Conservation (phyloP, 805 yeast species). For the Sporopachydermia lactativora region DNA sequence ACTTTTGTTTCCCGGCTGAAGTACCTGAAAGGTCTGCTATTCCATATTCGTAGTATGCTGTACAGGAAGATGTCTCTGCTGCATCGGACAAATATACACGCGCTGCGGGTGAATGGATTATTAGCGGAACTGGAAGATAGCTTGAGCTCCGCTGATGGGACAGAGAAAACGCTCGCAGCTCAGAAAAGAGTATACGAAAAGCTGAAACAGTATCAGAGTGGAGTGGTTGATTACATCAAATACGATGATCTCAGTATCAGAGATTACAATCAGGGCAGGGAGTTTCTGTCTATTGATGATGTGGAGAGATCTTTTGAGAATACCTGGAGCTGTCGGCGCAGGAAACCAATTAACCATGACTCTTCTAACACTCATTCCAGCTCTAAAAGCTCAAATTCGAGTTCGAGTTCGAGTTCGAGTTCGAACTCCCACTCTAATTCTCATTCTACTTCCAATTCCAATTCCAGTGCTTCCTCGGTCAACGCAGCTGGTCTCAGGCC, state of each 20-base stretch:
- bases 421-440: no score
- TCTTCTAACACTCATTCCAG: neutral
- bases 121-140: neutral
- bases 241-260: neutral
- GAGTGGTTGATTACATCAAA: neutral
- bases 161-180: slow-evolving; percentile 9
- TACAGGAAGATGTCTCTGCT: neutral
- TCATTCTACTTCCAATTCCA: no score
- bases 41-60: neutral
- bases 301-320: neutral
- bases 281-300: neutral
- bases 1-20: neutral
- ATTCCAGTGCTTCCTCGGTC: no score
- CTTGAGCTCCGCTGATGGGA: slow-evolving; percentile 14
- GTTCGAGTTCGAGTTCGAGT: no score
- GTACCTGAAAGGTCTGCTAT: slow-evolving; percentile 1
- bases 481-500: neutral
- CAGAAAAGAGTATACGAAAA: neutral
- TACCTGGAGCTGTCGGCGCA: neutral
- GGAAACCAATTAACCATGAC: slow-evolving; percentile 1
- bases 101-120: neutral
- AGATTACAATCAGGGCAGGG: neutral
- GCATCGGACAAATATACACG: neutral
- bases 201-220: neutral
- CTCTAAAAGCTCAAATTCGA: no score